phyloP scores from a whole-genome alignment of 2,329 filamentous ascomycete species.

The Fusarium drepaniforme region DNA sequence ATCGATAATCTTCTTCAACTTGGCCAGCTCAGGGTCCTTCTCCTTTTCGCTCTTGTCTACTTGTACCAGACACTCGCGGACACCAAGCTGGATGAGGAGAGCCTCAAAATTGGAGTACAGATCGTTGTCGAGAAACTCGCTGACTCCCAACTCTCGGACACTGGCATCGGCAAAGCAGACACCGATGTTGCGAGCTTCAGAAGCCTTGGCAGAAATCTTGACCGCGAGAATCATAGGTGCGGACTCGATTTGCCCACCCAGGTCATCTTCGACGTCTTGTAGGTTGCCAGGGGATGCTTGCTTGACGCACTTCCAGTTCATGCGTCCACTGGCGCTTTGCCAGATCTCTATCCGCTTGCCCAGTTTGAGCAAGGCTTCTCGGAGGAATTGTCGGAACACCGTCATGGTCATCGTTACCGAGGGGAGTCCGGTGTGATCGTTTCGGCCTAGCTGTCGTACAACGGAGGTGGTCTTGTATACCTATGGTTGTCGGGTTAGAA shows the following conservation, averaged over 20 bases:
- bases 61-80: constrained; percentile 93
- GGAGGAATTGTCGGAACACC: constrained; percentile 94
- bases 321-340: constrained; percentile 79
- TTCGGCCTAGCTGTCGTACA: constrained; percentile 87
- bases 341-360: constrained; percentile 94
- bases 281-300: constrained; percentile 96
- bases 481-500: constrained; percentile 53
- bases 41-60: constrained; percentile 82
- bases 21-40: constrained; percentile 89
- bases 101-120: constrained; percentile 98
- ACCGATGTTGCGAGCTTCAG: constrained; percentile 86
- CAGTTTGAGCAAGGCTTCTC: constrained; percentile 91
- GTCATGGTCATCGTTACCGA: constrained; percentile 97
- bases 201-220: constrained; percentile 89
- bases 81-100: constrained; percentile 93
- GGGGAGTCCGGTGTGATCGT: constrained; percentile 84
- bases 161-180: constrained; percentile 99
- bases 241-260: constrained; percentile 86
- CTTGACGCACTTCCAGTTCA: constrained; percentile 93
- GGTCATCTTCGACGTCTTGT: constrained; percentile 95
- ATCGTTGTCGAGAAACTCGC: constrained; percentile 99
- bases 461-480: constrained; percentile 99
- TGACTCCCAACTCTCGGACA: constrained; percentile 93
- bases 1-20: constrained; percentile 89
- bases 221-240: constrained; percentile 96